Evolutionary conservation across 2,329 filamentous ascomycete genomes (phyloP).

Genomic region (Aspergillus tanneri): DNA sequence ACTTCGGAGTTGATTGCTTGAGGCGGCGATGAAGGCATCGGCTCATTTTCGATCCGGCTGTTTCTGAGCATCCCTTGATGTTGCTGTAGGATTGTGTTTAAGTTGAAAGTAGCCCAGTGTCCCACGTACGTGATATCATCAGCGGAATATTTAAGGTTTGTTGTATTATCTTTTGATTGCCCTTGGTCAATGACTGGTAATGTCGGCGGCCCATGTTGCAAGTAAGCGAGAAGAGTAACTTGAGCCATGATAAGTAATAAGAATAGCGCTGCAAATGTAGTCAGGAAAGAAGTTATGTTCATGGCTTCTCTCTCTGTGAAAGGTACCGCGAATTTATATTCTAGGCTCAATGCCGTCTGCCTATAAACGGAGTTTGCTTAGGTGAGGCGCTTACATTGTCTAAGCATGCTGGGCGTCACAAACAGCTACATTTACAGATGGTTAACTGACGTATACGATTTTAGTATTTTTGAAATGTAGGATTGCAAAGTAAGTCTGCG

Average conservation of each 20-base stretch:
- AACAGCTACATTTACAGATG: too few species aligned
- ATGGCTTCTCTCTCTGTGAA: too few species aligned
- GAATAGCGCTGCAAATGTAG: too few species aligned
- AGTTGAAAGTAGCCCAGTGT: not conserved
- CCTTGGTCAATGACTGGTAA: not conserved
- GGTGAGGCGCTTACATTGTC: too few species aligned
- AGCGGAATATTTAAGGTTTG: not conserved
- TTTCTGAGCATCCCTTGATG: not conserved
- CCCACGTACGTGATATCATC: not conserved
- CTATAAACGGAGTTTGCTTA: too few species aligned
- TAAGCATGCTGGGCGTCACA: too few species aligned
- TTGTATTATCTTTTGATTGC: not conserved
- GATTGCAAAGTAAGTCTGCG: too few species aligned
- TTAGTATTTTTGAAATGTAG: too few species aligned
- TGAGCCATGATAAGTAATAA: conserved; percentile 2
- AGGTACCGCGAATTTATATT: too few species aligned
- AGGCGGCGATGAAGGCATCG: not conserved
- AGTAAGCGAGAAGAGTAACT: conserved; percentile 1
- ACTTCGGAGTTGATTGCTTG: not conserved
- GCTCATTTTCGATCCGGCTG: not conserved
- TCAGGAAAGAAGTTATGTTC: too few species aligned
- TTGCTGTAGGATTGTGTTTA: conserved; percentile 1
- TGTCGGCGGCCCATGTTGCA: not conserved
- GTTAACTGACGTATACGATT: too few species aligned
- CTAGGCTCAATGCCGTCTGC: too few species aligned